Base-by-base conservation (phyloP, 495 filamentous ascomycete genomes). In the Penicillium bialowiezense region DNA sequence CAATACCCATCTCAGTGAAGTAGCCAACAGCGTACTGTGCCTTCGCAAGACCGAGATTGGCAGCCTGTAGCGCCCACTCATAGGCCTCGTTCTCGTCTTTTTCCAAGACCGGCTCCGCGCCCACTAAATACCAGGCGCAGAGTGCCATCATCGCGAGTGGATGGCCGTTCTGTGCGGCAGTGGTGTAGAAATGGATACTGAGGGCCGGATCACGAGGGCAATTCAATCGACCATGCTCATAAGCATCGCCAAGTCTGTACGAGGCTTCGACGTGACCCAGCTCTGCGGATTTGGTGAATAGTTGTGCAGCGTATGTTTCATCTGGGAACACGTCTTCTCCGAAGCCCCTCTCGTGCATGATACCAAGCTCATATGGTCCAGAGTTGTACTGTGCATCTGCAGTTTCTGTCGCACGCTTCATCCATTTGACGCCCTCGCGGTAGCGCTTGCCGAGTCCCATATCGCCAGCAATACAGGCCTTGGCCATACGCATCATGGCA, bases 1-100 rank as follows among this genome's bases (percentile, higher is more conserved):
- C 93, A 51, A 99, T 96, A 42, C 93, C 93, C 87, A 91, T 95
- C 70, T 99, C 93, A 7, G 90, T 97, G 68, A 99, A 99, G 72
- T 96, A 99, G 13, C 91, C 93, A 14, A 92, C 81, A 1, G 95
- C 90, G 55, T 97, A 99, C 65, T 97, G 81, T 5, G 93, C 93
- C 74, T 99, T 99, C 7, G 89, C 81, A 33, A 90, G 82, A 31
- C 87, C 93, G 95, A 81, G 73, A 52, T 92, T 83, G 28, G 91
- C 91, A 35, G 93, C 90, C 51, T 82, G 84, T 64, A 80, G 78
- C 20, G 93, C 93, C 93, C 93, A 99, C 65, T 96, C 91, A 63
- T 92, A 97, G 3, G 93, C 93, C 67, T 99, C 93, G 43, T 85
- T 84, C 67, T 97, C 95, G 54, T 97, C 91, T 67, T 91, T 96